These are phyloP conservation scores for Allium fistulosum DNA, from an alignment of 106 monocot species.

Conservation along the genomic window DNA sequence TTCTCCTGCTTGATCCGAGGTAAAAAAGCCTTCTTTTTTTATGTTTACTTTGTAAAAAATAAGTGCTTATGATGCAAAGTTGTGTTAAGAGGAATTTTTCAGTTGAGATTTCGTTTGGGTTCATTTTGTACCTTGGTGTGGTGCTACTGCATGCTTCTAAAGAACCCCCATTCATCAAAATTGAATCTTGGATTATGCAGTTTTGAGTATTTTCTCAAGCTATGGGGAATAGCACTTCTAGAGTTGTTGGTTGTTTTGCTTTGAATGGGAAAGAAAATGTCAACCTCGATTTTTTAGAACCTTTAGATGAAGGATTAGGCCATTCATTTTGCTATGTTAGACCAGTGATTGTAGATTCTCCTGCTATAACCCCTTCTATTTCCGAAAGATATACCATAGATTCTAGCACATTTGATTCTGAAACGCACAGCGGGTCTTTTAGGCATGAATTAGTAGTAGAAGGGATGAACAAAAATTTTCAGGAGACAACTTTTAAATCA, in stretches of 20 bases:
- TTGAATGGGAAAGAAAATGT: conserved; percentile 57
- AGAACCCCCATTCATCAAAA: conserved; percentile 18
- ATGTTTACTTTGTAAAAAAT: background rate
- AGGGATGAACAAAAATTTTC: conserved; percentile 29
- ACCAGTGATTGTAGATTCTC: conserved; percentile 70
- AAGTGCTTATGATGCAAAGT: conserved; percentile 63
- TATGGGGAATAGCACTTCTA: conserved; percentile 94
- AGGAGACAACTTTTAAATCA: conserved; percentile 79
- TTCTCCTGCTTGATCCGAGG: conserved; percentile 7
- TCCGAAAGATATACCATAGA: conserved; percentile 86
- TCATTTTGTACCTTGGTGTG: conserved; percentile 37
- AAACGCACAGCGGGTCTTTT: conserved; percentile 74
- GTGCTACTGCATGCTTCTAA: conserved; percentile 23
- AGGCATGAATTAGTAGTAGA: conserved; percentile 60
- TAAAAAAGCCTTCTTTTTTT: background rate
- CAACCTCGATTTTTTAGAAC: conserved; percentile 83
- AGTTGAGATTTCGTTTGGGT: conserved; percentile 61
- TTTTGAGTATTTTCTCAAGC: background rate
- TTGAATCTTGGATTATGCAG: conserved; percentile 2
- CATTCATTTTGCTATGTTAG: conserved; percentile 98
- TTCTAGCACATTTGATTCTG: conserved; percentile 77
- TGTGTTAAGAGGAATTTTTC: conserved; percentile 24
- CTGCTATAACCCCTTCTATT: conserved; percentile 80
- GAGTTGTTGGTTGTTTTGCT: conserved; percentile 82
- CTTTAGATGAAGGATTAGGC: conserved; percentile 90